Evolutionary conservation across 495 filamentous ascomycete genomes (phyloP), one percentile per base, ranked within the genome.

Genomic region (Neurospora intermedia): DNA sequence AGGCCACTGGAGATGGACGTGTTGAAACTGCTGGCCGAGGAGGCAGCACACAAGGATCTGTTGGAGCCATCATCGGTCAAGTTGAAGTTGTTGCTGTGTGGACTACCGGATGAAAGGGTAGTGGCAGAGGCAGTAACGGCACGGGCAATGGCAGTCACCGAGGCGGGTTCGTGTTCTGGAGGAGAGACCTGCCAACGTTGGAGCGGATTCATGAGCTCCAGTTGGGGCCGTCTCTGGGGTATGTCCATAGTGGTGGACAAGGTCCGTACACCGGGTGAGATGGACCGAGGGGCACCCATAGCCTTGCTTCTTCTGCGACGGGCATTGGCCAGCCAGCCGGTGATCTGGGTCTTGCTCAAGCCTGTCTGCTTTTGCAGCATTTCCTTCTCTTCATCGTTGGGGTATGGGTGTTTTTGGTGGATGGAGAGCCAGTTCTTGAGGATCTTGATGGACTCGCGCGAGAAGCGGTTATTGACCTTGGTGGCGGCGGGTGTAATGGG

Each of bases 121-220:
- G 87, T 81, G 3, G 74, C 70, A 11, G 86, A 88, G 59, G 87
- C 88, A 35, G 88, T 90, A 71, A 95, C 85, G 76, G 93, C 93
- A 74, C 90, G 88, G 35, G 89, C 89, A 86, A 97, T 96, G 83
- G 89, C 93, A 38, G 88, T 89, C 39, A 92, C 89, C 15, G 91
- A 87, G 75, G 93, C 93, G 62, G 93, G 89, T 89, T 96, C 93
- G 85, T 95, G 87, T 83, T 96, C 93, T 23, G 93, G 93, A 9
- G 93, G 93, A 71, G 92, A 94, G 81, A 91, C 85, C 81, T 92
- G 89, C 93, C 93, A 97, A 85, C 93, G 86, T 81, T 96, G 92
- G 69, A 96, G 80, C 13, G 93, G 93, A 74, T 92, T 93, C 89
- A 94, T 90, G 80, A 88, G 82, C 43, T 91, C 87, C 35, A 89